These are phyloP conservation scores for Saxophila tyrrhenica DNA, from an alignment of 495 filamentous ascomycete genomes.

Conservation along the genomic window DNA sequence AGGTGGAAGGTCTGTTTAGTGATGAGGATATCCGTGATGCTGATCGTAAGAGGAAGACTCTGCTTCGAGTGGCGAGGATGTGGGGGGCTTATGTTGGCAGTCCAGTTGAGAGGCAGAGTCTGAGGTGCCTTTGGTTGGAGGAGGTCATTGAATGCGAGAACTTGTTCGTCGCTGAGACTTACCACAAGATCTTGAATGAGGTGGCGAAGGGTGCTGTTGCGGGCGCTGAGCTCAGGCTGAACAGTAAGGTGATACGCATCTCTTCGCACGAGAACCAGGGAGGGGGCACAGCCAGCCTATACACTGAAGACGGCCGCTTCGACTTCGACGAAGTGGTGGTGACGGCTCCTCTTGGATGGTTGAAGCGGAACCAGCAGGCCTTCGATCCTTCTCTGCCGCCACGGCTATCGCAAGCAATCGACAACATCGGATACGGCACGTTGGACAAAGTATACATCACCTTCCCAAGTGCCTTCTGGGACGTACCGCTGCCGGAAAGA, in stretches of 20 bases:
- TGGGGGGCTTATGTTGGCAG: constrained; percentile 90
- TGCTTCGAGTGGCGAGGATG: constrained; percentile 55
- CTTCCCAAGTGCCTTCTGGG: constrained; percentile 66
- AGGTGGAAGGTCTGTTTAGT: constrained; percentile 34
- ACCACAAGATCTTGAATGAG: constrained; percentile 58
- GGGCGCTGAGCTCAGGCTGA: constrained; percentile 51
- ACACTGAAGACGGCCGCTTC: constrained; percentile 42
- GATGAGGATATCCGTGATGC: constrained; percentile 23
- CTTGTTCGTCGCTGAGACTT: constrained; percentile 77
- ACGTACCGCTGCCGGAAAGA: constrained; percentile 15
- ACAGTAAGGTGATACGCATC: constrained; percentile 47
- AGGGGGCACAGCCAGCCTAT: constrained; percentile 30
- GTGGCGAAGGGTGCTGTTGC: constrained; percentile 54
- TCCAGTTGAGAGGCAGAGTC: constrained; percentile 60
- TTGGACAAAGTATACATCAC: constrained; percentile 89
- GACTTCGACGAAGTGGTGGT: constrained; percentile 77
- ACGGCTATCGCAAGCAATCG: constrained; percentile 58
- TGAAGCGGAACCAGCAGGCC: constrained; percentile 60
- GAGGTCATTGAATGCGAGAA: constrained; percentile 91
- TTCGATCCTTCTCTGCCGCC: constrained; percentile 62
- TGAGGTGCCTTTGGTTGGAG: constrained; percentile 92
- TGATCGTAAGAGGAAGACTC: constrained; percentile 38
- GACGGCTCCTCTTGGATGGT: constrained; percentile 78
- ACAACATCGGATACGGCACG: constrained; percentile 69
- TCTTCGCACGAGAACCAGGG: constrained; percentile 22